Percentiles rank a stretch among this genome's conserved stretches.
These are phyloP conservation scores for Roridomyces roridus DNA, from an alignment of 768 basidiomycete species.

Conservation along the genomic window DNA sequence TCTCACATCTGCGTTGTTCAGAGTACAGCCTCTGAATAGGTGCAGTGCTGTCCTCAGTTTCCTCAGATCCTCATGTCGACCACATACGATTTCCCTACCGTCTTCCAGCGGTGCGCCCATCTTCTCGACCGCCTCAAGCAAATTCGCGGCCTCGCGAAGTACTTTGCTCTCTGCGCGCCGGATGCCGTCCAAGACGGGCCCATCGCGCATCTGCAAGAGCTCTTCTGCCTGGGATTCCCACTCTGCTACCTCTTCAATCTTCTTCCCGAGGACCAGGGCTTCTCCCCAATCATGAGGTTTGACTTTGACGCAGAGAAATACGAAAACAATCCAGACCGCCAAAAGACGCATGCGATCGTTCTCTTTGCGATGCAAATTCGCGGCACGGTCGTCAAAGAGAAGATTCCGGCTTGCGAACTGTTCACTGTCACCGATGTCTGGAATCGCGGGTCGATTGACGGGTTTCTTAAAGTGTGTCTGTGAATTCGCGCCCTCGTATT, in stretches of 20 bases:
- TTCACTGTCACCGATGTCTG: constrained; percentile 93
- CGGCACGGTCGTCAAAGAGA: constrained; percentile 58
- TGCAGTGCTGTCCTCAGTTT: too few relatives aligned
- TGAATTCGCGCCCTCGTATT: constrained; percentile 4
- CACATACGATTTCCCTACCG: too few relatives aligned
- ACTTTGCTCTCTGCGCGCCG: too few relatives aligned
- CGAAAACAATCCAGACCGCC: constrained; percentile 75
- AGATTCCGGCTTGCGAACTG: constrained; percentile 71
- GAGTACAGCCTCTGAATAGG: too few relatives aligned
- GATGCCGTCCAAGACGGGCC: constrained; percentile 63
- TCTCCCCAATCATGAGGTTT: constrained; percentile 61
- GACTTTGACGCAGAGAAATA: constrained; percentile 68
- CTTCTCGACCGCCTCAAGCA: too few relatives aligned
- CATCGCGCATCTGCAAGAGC: constrained; percentile 92
- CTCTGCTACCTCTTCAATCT: constrained; percentile 96
- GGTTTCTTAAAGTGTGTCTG: constrained; percentile 83
- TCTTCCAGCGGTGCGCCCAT: background rate
- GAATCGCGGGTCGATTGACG: constrained; percentile 88
- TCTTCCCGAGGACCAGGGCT: constrained; percentile 69
- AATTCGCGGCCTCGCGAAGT: too few relatives aligned
- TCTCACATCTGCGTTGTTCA: too few relatives aligned
- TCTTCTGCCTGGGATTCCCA: constrained; percentile 89
- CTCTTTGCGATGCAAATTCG: constrained; percentile 89
- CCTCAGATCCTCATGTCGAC: too few relatives aligned
- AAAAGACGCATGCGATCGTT: constrained; percentile 88